A percentile compares a stretch with the other conserved stretches of the same genome.
These are phyloP conservation scores for Trypanosoma vivax DNA, from an alignment of 208 protist species.

Conservation along the genomic window DNA sequence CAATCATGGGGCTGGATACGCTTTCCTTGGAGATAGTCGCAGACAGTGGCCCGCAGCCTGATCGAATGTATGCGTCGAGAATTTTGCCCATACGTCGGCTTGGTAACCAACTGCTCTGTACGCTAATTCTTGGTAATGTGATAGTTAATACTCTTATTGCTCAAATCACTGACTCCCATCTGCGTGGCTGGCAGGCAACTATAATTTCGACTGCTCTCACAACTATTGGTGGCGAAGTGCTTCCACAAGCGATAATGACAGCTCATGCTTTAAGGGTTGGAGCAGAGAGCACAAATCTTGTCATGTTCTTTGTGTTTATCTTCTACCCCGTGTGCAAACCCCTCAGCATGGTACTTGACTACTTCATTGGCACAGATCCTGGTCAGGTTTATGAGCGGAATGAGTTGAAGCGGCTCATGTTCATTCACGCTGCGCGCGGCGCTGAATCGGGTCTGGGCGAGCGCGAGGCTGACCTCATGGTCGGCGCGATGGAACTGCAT, in stretches of 20 bases:
- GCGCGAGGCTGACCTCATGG: constrained; percentile 89
- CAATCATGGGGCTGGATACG: constrained; percentile 92
- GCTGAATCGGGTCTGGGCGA: constrained; percentile 78
- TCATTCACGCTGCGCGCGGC: constrained; percentile 88
- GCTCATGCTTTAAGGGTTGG: constrained; percentile 91
- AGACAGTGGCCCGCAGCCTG: constrained; percentile 76
- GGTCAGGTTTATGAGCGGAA: constrained; percentile 93
- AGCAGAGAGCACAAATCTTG: constrained; percentile 84
- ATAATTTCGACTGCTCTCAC: constrained; percentile 90
- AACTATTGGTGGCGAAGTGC: constrained; percentile 94
- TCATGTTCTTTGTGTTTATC: constrained; percentile 91
- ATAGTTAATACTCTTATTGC: constrained; percentile 95
- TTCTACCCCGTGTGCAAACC: constrained; percentile 93
- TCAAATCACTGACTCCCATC: constrained; percentile 86
- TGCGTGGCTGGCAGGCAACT: constrained; percentile 85
- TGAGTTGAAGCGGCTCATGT: constrained; percentile 95
- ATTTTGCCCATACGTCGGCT: constrained; percentile 93
- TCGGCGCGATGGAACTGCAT: constrained; percentile 92
- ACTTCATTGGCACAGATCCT: constrained; percentile 89
- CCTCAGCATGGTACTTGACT: constrained; percentile 89
- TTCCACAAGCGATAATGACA: constrained; percentile 92
- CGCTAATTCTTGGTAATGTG: constrained; percentile 95
- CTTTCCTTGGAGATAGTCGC: constrained; percentile 91
- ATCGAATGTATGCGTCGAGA: constrained; percentile 88
- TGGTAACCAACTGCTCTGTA: constrained; percentile 95